Evolutionary conservation across 106 monocot genomes (phyloP).

Genomic region (Apostasia ramifera): DNA sequence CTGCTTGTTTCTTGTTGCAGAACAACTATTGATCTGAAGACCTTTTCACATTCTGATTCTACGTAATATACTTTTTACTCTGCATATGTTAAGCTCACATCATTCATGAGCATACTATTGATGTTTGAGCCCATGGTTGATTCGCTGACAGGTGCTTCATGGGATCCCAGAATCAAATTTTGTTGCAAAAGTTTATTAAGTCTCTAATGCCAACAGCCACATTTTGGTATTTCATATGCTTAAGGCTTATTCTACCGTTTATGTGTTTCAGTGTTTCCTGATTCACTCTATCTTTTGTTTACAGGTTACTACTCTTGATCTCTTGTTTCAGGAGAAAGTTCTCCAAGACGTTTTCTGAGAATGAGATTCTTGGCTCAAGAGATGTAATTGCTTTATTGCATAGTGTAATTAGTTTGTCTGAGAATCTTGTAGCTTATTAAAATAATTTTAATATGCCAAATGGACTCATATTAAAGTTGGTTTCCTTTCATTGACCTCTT

Average conservation of each 20-base stretch:
- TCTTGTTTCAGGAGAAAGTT: conserved; percentile 83
- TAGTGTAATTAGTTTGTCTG: neutral
- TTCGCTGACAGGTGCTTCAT: conserved; percentile 36
- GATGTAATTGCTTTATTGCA: conserved; percentile 32
- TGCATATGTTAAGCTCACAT: neutral
- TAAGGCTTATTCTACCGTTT: neutral
- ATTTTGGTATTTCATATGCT: conserved; percentile 58
- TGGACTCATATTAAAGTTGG: neutral
- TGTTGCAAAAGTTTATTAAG: conserved; percentile 54
- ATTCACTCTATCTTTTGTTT: conserved; percentile 3
- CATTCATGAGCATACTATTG: neutral
- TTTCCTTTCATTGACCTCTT: neutral
- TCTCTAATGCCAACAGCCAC: conserved; percentile 47
- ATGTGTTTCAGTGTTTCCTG: neutral
- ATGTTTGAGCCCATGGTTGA: neutral
- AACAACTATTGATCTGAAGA: conserved; percentile 46
- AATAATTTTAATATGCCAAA: neutral
- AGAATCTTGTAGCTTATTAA: neutral
- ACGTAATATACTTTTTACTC: conserved; percentile 28
- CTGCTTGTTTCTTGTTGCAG: conserved; percentile 59
- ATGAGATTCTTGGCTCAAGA: conserved; percentile 81
- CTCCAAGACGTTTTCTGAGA: conserved; percentile 39
- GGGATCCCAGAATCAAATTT: conserved; percentile 22
- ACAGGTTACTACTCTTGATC: conserved; percentile 62
- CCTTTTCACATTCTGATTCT: conserved; percentile 45